Conservation (phyloP, 495 filamentous ascomycete genomes). For the Xylaria intraflava region DNA sequence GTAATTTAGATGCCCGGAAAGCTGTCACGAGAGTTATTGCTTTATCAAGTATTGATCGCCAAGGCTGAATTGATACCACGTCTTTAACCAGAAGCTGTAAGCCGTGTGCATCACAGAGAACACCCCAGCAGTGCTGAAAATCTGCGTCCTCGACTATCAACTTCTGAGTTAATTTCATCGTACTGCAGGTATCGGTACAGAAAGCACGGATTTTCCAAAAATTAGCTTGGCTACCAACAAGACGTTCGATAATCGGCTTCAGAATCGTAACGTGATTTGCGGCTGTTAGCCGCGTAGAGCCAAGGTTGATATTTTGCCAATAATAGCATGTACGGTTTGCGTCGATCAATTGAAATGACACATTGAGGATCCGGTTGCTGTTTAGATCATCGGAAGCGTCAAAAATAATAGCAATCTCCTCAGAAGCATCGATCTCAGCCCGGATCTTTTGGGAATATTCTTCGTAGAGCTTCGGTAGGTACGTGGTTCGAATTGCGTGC, state of each 20-base stretch:
- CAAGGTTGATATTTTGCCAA: neutral
- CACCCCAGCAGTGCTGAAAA: neutral
- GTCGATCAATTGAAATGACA: neutral
- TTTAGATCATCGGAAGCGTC: neutral
- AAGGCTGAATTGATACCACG: neutral
- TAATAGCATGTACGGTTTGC: neutral
- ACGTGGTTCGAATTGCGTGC: neutral
- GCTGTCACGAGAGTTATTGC: neutral
- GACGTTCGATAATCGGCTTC: neutral
- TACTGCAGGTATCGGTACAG: neutral
- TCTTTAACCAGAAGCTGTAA: neutral
- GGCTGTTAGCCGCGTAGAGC: neutral
- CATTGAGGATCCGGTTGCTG: neutral
- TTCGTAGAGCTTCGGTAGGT: neutral
- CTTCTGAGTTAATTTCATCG: neutral
- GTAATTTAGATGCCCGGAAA: neutral
- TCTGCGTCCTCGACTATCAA: neutral
- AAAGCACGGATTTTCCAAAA: neutral
- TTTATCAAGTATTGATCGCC: neutral
- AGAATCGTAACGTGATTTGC: neutral
- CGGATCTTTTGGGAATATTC: neutral
- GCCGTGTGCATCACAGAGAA: neutral
- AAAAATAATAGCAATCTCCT: neutral
- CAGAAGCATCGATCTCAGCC: neutral
- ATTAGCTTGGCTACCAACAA: neutral